Conservation (phyloP, 805 yeast species). For the Cyberlindnera samutprakarnensis region DNA sequence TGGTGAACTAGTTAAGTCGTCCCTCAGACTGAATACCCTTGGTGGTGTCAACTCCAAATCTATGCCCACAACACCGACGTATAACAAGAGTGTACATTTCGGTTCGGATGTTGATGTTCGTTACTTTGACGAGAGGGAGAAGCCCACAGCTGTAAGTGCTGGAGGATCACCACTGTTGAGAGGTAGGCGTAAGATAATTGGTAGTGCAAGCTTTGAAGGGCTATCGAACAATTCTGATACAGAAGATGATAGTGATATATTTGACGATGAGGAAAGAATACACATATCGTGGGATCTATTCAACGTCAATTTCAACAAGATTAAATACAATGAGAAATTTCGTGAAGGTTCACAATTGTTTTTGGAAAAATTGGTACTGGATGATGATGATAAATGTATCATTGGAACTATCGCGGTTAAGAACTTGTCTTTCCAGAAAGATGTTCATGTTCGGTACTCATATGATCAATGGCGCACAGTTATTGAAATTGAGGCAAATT, state of each 20-base stretch:
- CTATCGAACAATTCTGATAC: constrained; percentile 21
- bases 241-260: constrained; percentile 14
- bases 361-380: constrained; percentile 55
- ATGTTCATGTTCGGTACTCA: constrained; percentile 65
- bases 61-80: constrained; percentile 49
- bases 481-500: constrained; percentile 58
- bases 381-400: constrained; percentile 44
- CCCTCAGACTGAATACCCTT: constrained; percentile 41
- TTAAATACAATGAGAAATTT: constrained; percentile 40
- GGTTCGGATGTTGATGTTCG: constrained; percentile 62
- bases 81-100: constrained; percentile 70
- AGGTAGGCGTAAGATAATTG: constrained; percentile 17
- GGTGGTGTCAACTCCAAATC: constrained; percentile 32
- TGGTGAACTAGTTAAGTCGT: constrained; percentile 80
- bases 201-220: constrained; percentile 6
- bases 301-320: constrained; percentile 32
- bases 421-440: constrained; percentile 63
- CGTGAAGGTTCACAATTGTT: constrained; percentile 36
- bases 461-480: constrained; percentile 74
- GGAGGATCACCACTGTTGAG: constrained; percentile 46
- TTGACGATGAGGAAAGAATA: constrained; percentile 14
- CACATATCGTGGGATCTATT: constrained; percentile 37
- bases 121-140: constrained; percentile 65
- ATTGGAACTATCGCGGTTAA: constrained; percentile 74
- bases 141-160: constrained; percentile 71